Evolutionary conservation across 352 stramenopile genomes (phyloP), one percentile per base, ranked within the genome.

Genomic region (Globisporangium spiculum): DNA sequence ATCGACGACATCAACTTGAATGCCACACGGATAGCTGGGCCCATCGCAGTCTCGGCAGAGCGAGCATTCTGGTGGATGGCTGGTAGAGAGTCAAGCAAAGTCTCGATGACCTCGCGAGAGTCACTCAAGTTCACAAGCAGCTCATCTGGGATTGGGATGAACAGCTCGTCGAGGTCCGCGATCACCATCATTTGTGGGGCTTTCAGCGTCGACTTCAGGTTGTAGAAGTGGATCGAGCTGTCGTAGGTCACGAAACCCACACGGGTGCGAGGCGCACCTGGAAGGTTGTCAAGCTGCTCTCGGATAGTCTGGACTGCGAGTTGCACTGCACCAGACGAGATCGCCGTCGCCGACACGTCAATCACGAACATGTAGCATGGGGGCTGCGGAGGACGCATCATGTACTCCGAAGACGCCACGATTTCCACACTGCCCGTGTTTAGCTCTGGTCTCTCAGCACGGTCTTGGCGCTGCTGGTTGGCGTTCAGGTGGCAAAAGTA

Each of bases 401-500:
- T 93, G 78, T 97, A 97, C 77, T 97, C 89, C 1, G 83, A 92
- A 36, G 86, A 76, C 8, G 90, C 91, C 48, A 96, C 70, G 64
- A 97, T 94, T 44, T 97, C 91, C 30, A 97, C 83, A 54, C 83
- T 94, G 50, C 88, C 89, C 20, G 68, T 68, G 63, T 74, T 74
- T 27, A 97, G 73, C 58, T 97, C 91, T 7, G 90, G 89, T 34
- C 89, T 89, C 68, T 99, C 86, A 20, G 94, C 86, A 10, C 85
- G 81, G 76, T 99, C 98, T 54, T 97, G 83, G 63, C 98, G 93
- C 65, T 96, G 87, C 48, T 98, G 96, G 66, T 97, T 91, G 44
- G 95, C 87, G 62, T 98, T 97, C 58, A 99, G 80, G 73, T 99
- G 97, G 75, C 95, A 99, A 76, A 99, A 99, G 81, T 99, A 99